Evolutionary conservation across 352 stramenopile species (phyloP).

Genomic region (Pythium brachiatum): DNA sequence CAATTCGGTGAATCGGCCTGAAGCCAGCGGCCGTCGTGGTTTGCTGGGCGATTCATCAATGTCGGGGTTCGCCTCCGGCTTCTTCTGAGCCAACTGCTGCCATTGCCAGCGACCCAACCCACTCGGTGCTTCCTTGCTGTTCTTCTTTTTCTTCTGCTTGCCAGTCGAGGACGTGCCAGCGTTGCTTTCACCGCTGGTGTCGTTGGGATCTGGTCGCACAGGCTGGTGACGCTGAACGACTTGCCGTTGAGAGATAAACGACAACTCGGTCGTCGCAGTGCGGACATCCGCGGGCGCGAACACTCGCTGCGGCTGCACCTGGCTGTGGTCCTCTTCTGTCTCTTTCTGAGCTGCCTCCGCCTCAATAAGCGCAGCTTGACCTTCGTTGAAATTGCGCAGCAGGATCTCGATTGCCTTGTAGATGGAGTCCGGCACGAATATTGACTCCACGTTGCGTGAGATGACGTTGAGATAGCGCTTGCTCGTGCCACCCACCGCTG

Average conservation of each 20-base stretch:
- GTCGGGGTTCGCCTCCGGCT: constrained; percentile 9
- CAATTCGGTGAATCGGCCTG: constrained; percentile 28
- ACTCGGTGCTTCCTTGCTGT: constrained; percentile 22
- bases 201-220: constrained; percentile 29
- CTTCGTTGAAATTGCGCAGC: constrained; percentile 50
- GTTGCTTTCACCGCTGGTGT: not conserved
- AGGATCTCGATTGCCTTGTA: constrained; percentile 27
- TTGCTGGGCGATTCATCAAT: not conserved
- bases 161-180: not conserved
- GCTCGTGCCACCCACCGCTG: constrained; percentile 36
- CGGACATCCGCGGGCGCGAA: constrained; percentile 34
- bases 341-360: constrained; percentile 32
- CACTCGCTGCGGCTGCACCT: constrained; percentile 27
- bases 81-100: constrained; percentile 53
- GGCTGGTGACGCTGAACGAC: constrained; percentile 74
- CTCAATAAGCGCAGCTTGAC: constrained; percentile 32
- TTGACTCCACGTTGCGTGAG: constrained; percentile 53
- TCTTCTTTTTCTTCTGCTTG: constrained; percentile 43
- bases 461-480: constrained; percentile 76
- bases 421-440: constrained; percentile 45
- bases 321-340: constrained; percentile 29
- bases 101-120: constrained; percentile 68
- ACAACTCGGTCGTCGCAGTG: constrained; percentile 65
- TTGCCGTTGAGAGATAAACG: constrained; percentile 74
- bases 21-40: constrained; percentile 9